These are phyloP conservation scores for Pholiota conissans DNA, from an alignment of 768 basidiomycete species.

Conservation along the genomic window DNA sequence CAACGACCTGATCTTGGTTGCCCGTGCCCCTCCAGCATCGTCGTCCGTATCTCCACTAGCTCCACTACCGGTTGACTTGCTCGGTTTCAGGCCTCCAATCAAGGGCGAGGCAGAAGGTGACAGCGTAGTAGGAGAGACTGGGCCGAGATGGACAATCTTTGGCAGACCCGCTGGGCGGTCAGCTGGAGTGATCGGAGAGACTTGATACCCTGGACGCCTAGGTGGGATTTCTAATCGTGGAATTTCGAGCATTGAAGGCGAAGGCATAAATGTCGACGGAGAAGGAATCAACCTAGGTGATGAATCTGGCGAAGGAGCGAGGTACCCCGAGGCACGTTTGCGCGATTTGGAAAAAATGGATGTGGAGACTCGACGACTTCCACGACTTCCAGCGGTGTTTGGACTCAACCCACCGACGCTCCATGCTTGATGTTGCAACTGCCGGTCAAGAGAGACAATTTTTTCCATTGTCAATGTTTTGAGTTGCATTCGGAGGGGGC, in stretches of 20 bases:
- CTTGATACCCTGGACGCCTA: slow-evolving; percentile 31
- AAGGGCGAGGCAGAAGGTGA: slow-evolving; percentile 30
- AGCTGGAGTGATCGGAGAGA: slow-evolving; percentile 26
- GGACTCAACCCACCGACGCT: slow-evolving; percentile 19
- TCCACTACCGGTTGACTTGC: slow-evolving; percentile 10
- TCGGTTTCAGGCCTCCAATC: slow-evolving; percentile 15
- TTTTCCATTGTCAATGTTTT: slow-evolving; percentile 68
- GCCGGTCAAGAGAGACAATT: slow-evolving; percentile 50
- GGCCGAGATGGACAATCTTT: slow-evolving; percentile 62
- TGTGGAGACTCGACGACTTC: slow-evolving; percentile 44
- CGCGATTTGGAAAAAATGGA: slow-evolving; percentile 61
- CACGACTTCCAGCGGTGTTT: slow-evolving; percentile 29
- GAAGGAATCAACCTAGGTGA: slow-evolving; percentile 42
- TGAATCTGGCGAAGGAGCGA: slow-evolving; percentile 42
- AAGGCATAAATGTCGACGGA: slow-evolving; percentile 25
- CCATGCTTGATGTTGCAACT: slow-evolving; percentile 36
- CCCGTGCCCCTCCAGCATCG: slow-evolving; percentile 28
- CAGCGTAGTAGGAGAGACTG: slow-evolving; percentile 40
- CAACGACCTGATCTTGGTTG: slow-evolving; percentile 48
- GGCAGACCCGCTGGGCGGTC: slow-evolving; percentile 36
- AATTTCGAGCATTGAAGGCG: slow-evolving; percentile 33
- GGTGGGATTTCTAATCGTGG: slow-evolving; percentile 9
- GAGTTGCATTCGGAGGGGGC: slow-evolving; percentile 64
- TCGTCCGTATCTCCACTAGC: slow-evolving; percentile 2
- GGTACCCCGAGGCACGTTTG: slow-evolving; percentile 38